phyloP scores from a whole-genome alignment of 2,329 filamentous ascomycete species.

The Fusarium burgessii region DNA sequence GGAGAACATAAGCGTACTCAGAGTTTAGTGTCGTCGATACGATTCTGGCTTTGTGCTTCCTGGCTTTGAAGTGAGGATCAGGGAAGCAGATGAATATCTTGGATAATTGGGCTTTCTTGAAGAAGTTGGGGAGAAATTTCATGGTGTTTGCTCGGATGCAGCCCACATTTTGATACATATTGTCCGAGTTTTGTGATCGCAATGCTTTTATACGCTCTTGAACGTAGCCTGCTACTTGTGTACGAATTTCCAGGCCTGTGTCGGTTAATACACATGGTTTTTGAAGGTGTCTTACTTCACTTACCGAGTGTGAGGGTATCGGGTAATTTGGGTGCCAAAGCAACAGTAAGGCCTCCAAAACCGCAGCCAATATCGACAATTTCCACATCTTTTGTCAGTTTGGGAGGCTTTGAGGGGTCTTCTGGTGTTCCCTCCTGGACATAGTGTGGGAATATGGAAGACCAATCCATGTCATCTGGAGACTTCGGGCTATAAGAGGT shows the following conservation, averaged over 20 bases:
- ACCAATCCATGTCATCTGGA: constrained; percentile 93
- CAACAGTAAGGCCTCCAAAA: constrained; percentile 91
- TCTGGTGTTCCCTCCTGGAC: constrained; percentile 58
- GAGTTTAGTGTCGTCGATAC: constrained; percentile 89
- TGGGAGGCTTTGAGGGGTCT: constrained; percentile 44
- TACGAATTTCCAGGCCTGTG: constrained; percentile 89
- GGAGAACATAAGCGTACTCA: constrained; percentile 90
- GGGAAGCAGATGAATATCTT: constrained; percentile 99
- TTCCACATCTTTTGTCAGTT: constrained; percentile 75
- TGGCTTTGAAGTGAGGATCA: constrained; percentile 96
- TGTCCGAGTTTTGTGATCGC: constrained; percentile 70
- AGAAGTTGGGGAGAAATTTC: constrained; percentile 99
- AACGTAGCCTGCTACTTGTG: constrained; percentile 90
- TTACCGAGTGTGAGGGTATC: constrained; percentile 84
- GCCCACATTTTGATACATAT: constrained; percentile 84
- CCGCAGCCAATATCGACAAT: constrained; percentile 98
- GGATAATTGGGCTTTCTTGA: constrained; percentile 80
- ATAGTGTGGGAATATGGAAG: constrained; percentile 82
- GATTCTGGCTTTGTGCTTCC: constrained; percentile 97
- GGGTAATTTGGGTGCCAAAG: constrained; percentile 83
- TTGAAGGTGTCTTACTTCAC: constrained; percentile 40
- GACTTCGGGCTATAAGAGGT: constrained; percentile 72
- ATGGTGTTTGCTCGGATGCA: constrained; percentile 95
- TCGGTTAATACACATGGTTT: constrained; percentile 10
- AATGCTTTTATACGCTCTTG: constrained; percentile 87